Conservation (phyloP, 352 stramenopile genomes). For the Phytophthora boehmeriae region DNA sequence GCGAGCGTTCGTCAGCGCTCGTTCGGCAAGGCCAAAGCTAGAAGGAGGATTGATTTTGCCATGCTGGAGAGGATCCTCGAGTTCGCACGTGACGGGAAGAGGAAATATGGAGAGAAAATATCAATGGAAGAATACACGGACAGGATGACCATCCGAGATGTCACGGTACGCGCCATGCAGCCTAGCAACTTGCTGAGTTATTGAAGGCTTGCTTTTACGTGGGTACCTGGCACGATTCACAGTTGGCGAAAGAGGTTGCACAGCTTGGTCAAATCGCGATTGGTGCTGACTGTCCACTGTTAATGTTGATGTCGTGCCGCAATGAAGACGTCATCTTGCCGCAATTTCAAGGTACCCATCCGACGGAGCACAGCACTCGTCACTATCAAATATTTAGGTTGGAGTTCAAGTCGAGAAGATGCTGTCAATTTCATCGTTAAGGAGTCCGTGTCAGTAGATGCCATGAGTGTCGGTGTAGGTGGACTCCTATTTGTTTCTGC, state of each 20-base stretch:
- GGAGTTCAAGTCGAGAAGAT: slow-evolving; percentile 21
- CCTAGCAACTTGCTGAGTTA: too few relatives aligned
- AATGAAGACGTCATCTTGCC: slow-evolving; percentile 6
- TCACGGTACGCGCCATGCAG: slow-evolving; percentile 17
- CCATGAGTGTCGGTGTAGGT: slow-evolving; percentile 6
- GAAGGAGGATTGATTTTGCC: slow-evolving; percentile 16
- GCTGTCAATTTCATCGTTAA: slow-evolving; percentile 11
- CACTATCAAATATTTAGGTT: slow-evolving; percentile 13
- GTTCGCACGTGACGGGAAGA: slow-evolving; percentile 21
- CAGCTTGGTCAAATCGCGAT: too few relatives aligned
- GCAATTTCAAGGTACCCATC: slow-evolving; percentile 25
- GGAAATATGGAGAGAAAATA: too few relatives aligned
- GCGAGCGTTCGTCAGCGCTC: slow-evolving; percentile 24
- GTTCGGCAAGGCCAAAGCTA: slow-evolving; percentile 6
- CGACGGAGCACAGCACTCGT: neutral
- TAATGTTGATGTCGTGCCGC: slow-evolving; percentile 13
- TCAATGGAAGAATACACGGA: slow-evolving; percentile 30
- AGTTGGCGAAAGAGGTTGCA: too few relatives aligned
- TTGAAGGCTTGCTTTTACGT: too few relatives aligned
- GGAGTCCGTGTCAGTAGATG: neutral
- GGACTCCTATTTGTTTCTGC: slow-evolving; percentile 2
- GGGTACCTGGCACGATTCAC: too few relatives aligned
- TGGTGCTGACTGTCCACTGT: too few relatives aligned
- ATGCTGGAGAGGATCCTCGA: slow-evolving; percentile 24
- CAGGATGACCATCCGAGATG: slow-evolving; percentile 24